These are phyloP conservation scores for Lumnitzera littorea DNA, from an alignment of 345 rosid species.

Conservation along the genomic window DNA sequence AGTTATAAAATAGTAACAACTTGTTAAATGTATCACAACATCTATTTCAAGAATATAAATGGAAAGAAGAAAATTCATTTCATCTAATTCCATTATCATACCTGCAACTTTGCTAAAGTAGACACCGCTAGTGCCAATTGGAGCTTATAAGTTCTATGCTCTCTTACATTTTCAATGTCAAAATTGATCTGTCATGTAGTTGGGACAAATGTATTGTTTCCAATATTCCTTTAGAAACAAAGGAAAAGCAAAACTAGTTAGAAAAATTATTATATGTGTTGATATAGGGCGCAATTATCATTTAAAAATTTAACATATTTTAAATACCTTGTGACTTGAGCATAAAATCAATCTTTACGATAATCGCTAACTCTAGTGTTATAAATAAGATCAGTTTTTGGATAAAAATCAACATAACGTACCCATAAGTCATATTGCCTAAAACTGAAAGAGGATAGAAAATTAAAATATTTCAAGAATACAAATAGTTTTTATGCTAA, in stretches of 20 bases:
- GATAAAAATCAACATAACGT: slow-evolving; percentile 6
- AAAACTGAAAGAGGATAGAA: neutral
- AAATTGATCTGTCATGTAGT: slow-evolving; percentile 13
- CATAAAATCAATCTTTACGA: slow-evolving; percentile 29
- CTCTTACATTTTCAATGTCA: slow-evolving; percentile 9
- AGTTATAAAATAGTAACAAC: too few relatives aligned
- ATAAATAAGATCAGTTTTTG: slow-evolving; percentile 4
- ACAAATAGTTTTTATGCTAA: too few relatives aligned
- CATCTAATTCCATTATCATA: neutral
- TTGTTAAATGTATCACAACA: neutral
- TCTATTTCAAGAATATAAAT: neutral
- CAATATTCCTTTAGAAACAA: neutral
- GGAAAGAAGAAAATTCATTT: too few relatives aligned
- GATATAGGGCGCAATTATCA: too few relatives aligned
- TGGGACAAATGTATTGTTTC: neutral
- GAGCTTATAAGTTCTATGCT: slow-evolving; percentile 18
- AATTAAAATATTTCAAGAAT: neutral
- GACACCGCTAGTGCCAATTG: slow-evolving; percentile 35
- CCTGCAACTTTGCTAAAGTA: neutral
- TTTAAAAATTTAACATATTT: too few relatives aligned
- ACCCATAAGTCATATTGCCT: slow-evolving; percentile 21
- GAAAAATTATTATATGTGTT: neutral
- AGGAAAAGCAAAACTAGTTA: neutral
- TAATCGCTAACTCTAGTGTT: slow-evolving; percentile 7
- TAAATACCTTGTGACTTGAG: slow-evolving; percentile 29